Evolutionary conservation across 176 grass and related monocot species (phyloP), one percentile per base, ranked within the genome.

Genomic region (Phoenix roebelenii): DNA sequence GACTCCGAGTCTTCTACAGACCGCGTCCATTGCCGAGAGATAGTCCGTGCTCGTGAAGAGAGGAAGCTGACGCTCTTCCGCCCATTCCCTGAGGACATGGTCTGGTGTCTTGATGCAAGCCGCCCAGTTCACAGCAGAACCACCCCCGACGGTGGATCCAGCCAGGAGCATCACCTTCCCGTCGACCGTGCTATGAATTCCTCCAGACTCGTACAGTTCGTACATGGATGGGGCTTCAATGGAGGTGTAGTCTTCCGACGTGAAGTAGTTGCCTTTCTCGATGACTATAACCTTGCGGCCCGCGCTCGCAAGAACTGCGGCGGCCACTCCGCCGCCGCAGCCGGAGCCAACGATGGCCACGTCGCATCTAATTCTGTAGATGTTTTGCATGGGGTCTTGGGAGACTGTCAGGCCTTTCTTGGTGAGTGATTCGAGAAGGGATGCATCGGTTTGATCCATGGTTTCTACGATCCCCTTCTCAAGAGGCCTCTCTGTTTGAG

Each of bases 201-300:
- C 87, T 4, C 87, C 81, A 3, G 23, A 57, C 79, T 97, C 84
- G 57, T 91, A 97, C 23, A 91, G 19, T 50, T 88, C 61, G 22
- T 18, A 22, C 75, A 91, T 80, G 15, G 92, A 88, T 58, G 92
- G 92, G 12, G 32, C 83, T 78, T 97, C 92, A 6, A 97, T 12
- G 14, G 51, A 76, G 62, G 87, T 91, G 73, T 88, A 91, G 68
- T 91, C 92, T 70, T 73, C 55, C 3, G 75, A 52, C n/a, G 84
- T 83, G 76, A 83, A 97, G 79, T 97, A 91, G 85, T 57, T 76
- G 0, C 92, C 87, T 30, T 91, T 97, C 82, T 97, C 92, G 25
- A 97, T 20, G 58, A 97, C 79, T 2, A 97, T 69, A 1, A 91
- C 92, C 74, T 91, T 97, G 75, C 80, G 58, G 1, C 87, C 87